Evolutionary conservation across 176 grass and related monocot genomes (phyloP).

Genomic region (Cenchrus purpureus): DNA sequence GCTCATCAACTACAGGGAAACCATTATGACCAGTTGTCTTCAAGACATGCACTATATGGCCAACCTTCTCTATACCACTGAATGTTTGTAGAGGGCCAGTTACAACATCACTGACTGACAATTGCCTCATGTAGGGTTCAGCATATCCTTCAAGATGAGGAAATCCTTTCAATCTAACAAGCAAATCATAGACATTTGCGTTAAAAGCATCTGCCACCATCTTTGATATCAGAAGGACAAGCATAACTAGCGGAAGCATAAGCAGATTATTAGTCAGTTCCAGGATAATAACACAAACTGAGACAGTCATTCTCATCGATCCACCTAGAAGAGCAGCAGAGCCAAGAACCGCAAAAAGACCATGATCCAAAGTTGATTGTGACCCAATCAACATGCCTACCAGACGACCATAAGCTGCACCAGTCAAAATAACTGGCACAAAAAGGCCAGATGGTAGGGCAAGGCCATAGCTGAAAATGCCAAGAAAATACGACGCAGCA

Average conservation of each 20-base stretch:
- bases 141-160: constrained; percentile 89
- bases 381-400: constrained; percentile 79
- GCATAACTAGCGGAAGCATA: constrained; percentile 91
- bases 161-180: constrained; percentile 91
- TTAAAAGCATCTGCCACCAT: constrained; percentile 88
- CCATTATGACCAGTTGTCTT: constrained; percentile 85
- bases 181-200: constrained; percentile 78
- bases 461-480: constrained; percentile 96
- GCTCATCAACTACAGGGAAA: constrained; percentile 85
- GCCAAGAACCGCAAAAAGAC: constrained; percentile 90
- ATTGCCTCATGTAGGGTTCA: constrained; percentile 92
- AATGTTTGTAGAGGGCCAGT: constrained; percentile 78
- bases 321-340: constrained; percentile 92
- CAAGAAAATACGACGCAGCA: constrained; percentile 71
- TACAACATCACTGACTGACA: constrained; percentile 90
- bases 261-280: constrained; percentile 92
- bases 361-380: constrained; percentile 74
- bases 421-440: constrained; percentile 88
- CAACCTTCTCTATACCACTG: constrained; percentile 80
- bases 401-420: constrained; percentile 84
- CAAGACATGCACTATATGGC: constrained; percentile 78
- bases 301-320: constrained; percentile 95
- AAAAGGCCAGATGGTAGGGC: constrained; percentile 89
- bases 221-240: constrained; percentile 93
- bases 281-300: constrained; percentile 84